A percentile compares a stretch with the other conserved stretches of the same genome.
Evolutionary conservation across 306 rosid genomes (phyloP).

Genomic region (Cicer cuneatum): DNA sequence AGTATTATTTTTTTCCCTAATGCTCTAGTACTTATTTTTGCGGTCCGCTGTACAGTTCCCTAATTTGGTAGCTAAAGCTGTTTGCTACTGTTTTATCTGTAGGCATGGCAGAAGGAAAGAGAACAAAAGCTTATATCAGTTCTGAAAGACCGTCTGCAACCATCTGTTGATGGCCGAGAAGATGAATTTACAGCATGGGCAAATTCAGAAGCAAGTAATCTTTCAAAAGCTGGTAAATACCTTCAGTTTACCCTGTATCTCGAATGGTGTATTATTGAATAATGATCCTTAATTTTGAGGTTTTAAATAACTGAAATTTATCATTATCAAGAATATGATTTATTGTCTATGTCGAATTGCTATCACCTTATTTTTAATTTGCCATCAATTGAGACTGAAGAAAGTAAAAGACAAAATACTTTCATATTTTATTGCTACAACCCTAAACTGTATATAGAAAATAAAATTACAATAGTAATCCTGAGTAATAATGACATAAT

Average conservation of each 20-base stretch:
- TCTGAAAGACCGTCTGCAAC: conserved; percentile 74
- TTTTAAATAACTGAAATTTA: conserved; percentile 20
- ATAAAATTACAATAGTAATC: too few relatives aligned
- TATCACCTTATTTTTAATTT: not conserved
- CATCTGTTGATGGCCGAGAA: conserved; percentile 65
- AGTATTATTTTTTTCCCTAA: conserved; percentile 46
- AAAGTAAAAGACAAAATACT: too few relatives aligned
- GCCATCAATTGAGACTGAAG: not conserved
- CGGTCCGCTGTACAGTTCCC: not conserved
- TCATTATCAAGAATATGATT: conserved; percentile 20
- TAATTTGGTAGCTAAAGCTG: conserved; percentile 39
- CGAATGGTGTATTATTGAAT: not conserved
- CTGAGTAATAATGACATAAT: too few relatives aligned
- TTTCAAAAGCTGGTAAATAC: conserved; percentile 75
- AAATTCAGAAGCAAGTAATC: conserved; percentile 70
- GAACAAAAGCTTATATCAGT: conserved; percentile 62
- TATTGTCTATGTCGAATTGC: conserved; percentile 6
- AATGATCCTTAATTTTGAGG: not conserved
- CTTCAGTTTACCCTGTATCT: conserved; percentile 30
- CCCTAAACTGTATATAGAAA: too few relatives aligned
- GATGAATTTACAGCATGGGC: conserved; percentile 83
- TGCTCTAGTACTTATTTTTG: conserved; percentile 19
- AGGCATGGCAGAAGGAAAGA: conserved; percentile 87
- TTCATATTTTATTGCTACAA: too few relatives aligned
- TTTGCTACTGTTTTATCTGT: conserved; percentile 37